Evolutionary conservation across 176 grass and related monocot genomes (phyloP).

Genomic region (Triticum turgidum): DNA sequence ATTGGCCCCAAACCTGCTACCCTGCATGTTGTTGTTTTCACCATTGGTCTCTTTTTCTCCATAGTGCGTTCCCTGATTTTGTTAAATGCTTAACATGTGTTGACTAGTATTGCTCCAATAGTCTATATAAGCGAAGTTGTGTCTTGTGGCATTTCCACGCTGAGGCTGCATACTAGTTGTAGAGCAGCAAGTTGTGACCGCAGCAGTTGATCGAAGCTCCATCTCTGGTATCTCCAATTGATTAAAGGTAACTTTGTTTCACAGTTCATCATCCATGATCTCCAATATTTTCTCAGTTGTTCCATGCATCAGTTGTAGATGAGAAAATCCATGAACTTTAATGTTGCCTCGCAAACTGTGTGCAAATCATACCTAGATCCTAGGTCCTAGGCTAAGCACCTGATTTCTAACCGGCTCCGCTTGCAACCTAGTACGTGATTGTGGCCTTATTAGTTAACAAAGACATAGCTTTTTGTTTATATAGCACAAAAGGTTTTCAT

Average conservation of each 20-base stretch:
- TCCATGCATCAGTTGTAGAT: neutral
- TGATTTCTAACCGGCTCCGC: neutral
- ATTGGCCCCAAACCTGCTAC: no score
- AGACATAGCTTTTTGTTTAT: neutral
- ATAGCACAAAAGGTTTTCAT: neutral
- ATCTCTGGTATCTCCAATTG: neutral
- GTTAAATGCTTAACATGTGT: neutral
- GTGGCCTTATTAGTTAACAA: neutral
- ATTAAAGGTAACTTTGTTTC: neutral
- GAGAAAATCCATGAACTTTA: neutral
- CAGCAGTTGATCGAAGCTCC: neutral
- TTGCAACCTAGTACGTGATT: neutral
- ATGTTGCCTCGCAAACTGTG: no score
- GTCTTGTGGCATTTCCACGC: neutral
- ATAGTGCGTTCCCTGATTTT: no score
- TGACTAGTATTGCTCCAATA: neutral
- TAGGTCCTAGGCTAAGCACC: neutral
- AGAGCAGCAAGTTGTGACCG: neutral
- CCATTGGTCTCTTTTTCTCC: no score
- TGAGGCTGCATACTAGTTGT: neutral
- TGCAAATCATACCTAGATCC: no score
- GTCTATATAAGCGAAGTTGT: neutral
- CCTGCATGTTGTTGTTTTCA: no score
- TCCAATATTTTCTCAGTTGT: neutral
- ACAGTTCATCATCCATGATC: neutral